Evolutionary conservation across 169 alveolate species (phyloP), one percentile per base, ranked within the genome.

Genomic region (Eimeria praecox): DNA sequence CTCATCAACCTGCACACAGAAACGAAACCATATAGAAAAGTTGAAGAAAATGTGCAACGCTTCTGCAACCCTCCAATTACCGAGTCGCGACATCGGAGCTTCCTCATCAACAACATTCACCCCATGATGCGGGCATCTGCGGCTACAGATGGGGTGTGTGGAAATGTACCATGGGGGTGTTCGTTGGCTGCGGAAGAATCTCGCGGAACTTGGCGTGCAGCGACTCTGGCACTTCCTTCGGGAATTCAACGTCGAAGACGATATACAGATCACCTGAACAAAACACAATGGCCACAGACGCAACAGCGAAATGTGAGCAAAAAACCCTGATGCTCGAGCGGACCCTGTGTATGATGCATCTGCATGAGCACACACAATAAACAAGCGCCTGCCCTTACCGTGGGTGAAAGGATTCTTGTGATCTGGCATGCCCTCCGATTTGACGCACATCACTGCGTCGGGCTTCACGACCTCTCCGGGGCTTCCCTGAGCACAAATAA

Each of bases 341-440:
- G 42, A 78, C 24, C 44, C 1, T 40, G 64, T n/a, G 2, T 0
- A 18, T 5, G 6, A 42, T n/a, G 89, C 0, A n/a, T n/a, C n/a
- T 6, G 64, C 44, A n/a, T 6, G 52, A 5, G 33, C 40, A 30
- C 10, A 27, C 42, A 8, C 88, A 42, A 44, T 22, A 77, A 27
- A 44, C 42, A n/a, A 27, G 27, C 49, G 44, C 9, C 18, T 8
- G 75, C 20, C 4, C 85, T 30, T 98, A 62, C 99, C 99, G 96
- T 97, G 98, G 92, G 97, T 96, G 95, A 97, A 98, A 10, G 99
- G 99, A 69, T 98, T 98, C 97, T 99, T 98, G 97, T 98, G 98
- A 71, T 98, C 97, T 42, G 99, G 99, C 99, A 99, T 98, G 18
- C 99, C 99, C 94, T 98, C 99, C 30, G 97, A 99, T 94, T 97